Evolutionary conservation across 2,329 filamentous ascomycete genomes (phyloP), one percentile per base, ranked within the genome.

Genomic region (Sporothrix pallida): DNA sequence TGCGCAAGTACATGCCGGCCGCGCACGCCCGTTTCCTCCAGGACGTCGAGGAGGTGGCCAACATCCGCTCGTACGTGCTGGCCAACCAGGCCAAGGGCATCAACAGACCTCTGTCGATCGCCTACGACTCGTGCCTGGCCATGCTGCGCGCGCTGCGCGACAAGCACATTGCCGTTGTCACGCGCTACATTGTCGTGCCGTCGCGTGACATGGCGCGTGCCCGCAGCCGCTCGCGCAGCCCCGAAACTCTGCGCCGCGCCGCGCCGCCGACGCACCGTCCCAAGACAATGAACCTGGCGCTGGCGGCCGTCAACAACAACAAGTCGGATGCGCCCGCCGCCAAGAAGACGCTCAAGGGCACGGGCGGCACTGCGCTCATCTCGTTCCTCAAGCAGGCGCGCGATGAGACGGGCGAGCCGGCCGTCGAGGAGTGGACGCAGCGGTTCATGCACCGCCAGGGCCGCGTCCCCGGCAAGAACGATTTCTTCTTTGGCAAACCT

Each of bases 1-100:
- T 99, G 96, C 92, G 95, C 74, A 89, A 89, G 63, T 99, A 99
- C 83, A 99, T 99, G 96, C 96, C 96, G 0, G 95, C 94, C 0
- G 89, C 92, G 0, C 96, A 99, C 80, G 92, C 94, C 3, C 91
- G 93, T 56, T 99, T 99, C 83, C 87, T 99, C 3, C 88, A 92
- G 76, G 92, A 97, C 76, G 91, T 98, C 13, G 87, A 89, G 69
- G 85, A 85, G 17, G 90, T 98, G 3, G 91, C 95, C 77, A 98
- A 98, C 79, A 94, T 99, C 77, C 92, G 94, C 44, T 87, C 91
- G 20, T 98, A 92, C 78, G 95, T 98, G 69, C 88, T 92, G 77
- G 81, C 80, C 77, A 77, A 88, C 87, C 54, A 60, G 48, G 79
- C 84, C 4, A 48, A 48, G 4, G 67, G 67, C 83, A 84, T 54